phyloP scores from a whole-genome alignment of 176 grass and related monocot genomes.

The Musa schizocarpa region DNA sequence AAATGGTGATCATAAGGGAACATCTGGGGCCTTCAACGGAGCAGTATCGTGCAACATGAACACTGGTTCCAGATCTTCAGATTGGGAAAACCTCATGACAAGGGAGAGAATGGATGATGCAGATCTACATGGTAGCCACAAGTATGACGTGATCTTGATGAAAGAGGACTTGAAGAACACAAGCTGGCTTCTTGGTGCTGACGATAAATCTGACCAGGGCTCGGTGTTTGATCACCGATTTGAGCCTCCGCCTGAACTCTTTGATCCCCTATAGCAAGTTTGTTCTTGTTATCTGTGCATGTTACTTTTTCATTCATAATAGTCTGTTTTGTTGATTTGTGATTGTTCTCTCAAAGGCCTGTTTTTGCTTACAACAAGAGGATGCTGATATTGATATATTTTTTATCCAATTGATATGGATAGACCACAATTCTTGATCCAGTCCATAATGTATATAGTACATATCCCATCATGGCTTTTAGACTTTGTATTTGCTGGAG shows the following conservation, averaged over 20 bases:
- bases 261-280: conserved; percentile 49
- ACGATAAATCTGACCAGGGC: conserved; percentile 74
- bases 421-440: background rate
- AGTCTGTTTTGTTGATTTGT: background rate
- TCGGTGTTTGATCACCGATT: conserved; percentile 76
- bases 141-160: conserved; percentile 63
- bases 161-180: conserved; percentile 77
- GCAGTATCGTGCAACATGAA: conserved; percentile 39
- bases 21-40: conserved; percentile 29
- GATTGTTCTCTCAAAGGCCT: background rate
- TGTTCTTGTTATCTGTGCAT: background rate
- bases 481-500: background rate
- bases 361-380: background rate
- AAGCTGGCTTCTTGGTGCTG: conserved; percentile 64
- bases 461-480: background rate
- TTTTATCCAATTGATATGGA: conserved; percentile 5
- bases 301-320: background rate
- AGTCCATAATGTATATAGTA: conserved; percentile 5
- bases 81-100: conserved; percentile 43
- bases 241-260: conserved; percentile 83
- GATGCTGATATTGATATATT: conserved; percentile 4
- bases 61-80: conserved; percentile 37
- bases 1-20: conserved; percentile 34
- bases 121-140: conserved; percentile 55
- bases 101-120: conserved; percentile 64